Conservation (phyloP, 2,329 filamentous ascomycete species). For the Fusarium sp. region DNA sequence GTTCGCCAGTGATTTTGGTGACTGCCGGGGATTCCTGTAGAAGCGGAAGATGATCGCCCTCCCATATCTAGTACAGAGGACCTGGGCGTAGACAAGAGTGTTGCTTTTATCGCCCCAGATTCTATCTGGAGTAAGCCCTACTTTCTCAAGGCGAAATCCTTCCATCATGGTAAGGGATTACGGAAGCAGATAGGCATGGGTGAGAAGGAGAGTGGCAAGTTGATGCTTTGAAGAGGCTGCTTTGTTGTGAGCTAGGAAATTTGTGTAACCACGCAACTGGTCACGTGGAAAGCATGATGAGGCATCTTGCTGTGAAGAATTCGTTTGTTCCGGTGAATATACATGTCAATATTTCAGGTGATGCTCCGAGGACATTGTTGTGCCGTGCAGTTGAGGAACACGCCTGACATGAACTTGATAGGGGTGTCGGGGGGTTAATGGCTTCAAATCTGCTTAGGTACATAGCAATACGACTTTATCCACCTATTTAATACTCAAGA, state of each 20-base stretch:
- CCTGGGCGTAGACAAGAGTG: neutral
- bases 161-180: neutral
- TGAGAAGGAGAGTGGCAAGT: neutral
- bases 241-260: neutral
- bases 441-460: neutral
- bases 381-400: neutral
- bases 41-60: neutral
- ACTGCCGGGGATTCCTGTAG: neutral
- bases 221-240: neutral
- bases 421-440: neutral
- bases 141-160: rapidly evolving
- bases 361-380: too few species aligned
- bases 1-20: neutral
- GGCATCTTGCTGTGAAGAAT: neutral
- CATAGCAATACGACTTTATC: neutral
- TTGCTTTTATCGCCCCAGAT: neutral
- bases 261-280: neutral
- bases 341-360: neutral
- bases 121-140: neutral
- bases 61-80: neutral
- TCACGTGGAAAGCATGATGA: neutral
- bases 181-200: neutral
- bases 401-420: neutral
- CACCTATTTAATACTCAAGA: neutral
- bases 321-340: neutral